These are phyloP conservation scores for Penicillium roqueforti DNA, from an alignment of 495 filamentous ascomycete genomes.

Conservation along the genomic window DNA sequence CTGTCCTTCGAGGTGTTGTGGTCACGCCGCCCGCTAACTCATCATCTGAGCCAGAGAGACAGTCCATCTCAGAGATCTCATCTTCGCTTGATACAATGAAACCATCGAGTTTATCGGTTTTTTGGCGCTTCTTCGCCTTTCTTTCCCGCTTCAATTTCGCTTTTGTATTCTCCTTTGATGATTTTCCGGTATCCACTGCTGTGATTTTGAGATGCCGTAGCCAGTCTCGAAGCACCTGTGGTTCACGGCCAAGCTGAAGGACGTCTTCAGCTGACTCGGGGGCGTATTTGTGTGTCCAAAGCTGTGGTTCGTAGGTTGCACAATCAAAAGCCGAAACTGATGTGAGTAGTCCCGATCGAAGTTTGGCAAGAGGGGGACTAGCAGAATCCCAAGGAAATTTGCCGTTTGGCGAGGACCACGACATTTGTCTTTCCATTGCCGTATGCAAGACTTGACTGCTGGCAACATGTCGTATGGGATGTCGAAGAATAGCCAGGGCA, in stretches of 20 bases:
- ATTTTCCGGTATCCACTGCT: constrained; percentile 60
- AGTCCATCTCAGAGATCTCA: constrained; percentile 69
- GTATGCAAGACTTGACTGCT: constrained; percentile 34
- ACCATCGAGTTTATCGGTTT: constrained; percentile 65
- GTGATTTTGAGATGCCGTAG: constrained; percentile 69
- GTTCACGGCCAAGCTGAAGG: constrained; percentile 71
- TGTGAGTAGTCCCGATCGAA: constrained; percentile 55
- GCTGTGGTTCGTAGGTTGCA: constrained; percentile 63
- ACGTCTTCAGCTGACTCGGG: constrained; percentile 66
- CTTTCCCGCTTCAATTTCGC: constrained; percentile 38
- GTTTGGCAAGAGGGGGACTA: constrained; percentile 50
- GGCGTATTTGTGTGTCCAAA: constrained; percentile 87
- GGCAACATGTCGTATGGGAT: constrained; percentile 32
- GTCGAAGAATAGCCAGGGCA: constrained; percentile 18
- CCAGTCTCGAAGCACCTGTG: constrained; percentile 74
- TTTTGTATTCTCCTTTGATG: constrained; percentile 41
- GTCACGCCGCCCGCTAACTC: constrained; percentile 40
- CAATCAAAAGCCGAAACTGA: constrained; percentile 76
- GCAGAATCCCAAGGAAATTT: constrained; percentile 5
- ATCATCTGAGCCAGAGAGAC: constrained; percentile 63
- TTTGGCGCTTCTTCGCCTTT: constrained; percentile 64
- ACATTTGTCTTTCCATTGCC: constrained; percentile 35
- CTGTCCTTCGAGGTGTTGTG: constrained; percentile 52
- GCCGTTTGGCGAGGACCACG: constrained; percentile 16
- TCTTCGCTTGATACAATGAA: constrained; percentile 87